Evolutionary conservation across 2,329 filamentous ascomycete species (phyloP).

Genomic region (Diaporthe velutina): DNA sequence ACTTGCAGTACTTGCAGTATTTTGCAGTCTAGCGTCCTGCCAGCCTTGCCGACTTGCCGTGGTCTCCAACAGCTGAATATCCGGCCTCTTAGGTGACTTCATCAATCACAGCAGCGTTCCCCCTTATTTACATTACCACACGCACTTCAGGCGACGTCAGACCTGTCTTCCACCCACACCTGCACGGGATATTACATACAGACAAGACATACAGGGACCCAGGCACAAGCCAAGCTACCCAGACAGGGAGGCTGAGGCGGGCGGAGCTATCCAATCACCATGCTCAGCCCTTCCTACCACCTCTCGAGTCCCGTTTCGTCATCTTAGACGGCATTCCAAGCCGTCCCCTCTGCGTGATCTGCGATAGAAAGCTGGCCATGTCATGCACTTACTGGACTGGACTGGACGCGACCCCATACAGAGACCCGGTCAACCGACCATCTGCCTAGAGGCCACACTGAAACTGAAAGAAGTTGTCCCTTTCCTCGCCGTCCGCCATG

Average conservation of each 20-base stretch:
- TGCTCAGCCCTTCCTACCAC: conserved; percentile 35
- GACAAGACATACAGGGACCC: neutral
- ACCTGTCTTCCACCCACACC: too few relatives aligned
- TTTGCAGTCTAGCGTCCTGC: neutral
- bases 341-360: conserved; percentile 31
- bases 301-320: conserved; percentile 35
- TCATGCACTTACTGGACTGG: conserved; percentile 34
- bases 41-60: conserved; percentile 17
- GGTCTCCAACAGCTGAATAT: conserved; percentile 1
- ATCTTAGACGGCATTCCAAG: conserved; percentile 22
- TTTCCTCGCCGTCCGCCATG: conserved; percentile 76
- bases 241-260: conserved; percentile 35
- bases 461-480: conserved; percentile 39
- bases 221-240: conserved; percentile 16
- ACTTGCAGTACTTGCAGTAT: neutral
- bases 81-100: neutral
- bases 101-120: neutral
- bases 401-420: conserved; percentile 20
- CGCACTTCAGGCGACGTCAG: conserved; percentile 4
- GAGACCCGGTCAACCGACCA: conserved; percentile 1
- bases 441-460: conserved; percentile 35
- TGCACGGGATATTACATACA: neutral
- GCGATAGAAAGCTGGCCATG: conserved; percentile 38
- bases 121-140: neutral
- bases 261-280: conserved; percentile 34